Evolutionary conservation across 306 rosid genomes (phyloP).

Genomic region (Rosa rugosa): DNA sequence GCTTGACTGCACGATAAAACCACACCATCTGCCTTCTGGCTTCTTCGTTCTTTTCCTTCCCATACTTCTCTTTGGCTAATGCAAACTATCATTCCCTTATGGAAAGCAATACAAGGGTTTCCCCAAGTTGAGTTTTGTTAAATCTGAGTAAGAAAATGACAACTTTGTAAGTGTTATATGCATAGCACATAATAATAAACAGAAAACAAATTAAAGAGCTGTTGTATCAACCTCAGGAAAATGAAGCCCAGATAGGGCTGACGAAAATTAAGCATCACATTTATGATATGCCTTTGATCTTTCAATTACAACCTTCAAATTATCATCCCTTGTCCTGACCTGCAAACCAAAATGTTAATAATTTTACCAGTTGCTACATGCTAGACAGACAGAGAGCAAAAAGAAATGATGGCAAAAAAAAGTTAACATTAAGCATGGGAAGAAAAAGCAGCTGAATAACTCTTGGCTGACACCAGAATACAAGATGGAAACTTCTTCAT

Average conservation of each 20-base stretch:
- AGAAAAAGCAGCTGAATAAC: not conserved
- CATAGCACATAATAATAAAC: not conserved
- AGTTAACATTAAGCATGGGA: not conserved
- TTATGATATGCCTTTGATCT: constrained; percentile 60
- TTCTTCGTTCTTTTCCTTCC: not conserved
- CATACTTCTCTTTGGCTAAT: not conserved
- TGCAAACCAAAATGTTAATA: constrained; percentile 30
- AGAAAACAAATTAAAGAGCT: not conserved
- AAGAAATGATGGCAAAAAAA: not conserved
- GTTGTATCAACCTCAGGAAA: not conserved
- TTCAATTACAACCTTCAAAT: constrained; percentile 52
- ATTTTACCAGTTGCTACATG: constrained; percentile 12
- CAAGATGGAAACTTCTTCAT: not conserved
- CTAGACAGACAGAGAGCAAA: constrained; percentile 8
- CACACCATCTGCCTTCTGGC: constrained; percentile 14
- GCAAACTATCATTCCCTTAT: not conserved
- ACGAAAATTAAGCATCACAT: constrained; percentile 33
- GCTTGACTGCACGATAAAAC: not conserved
- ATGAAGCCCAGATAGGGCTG: not conserved
- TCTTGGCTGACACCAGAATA: not conserved
- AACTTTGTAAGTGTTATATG: not conserved
- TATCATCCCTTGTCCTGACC: constrained; percentile 63
- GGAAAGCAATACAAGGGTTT: constrained; percentile 12
- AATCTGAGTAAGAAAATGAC: constrained; percentile 1
- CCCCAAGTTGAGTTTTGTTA: not conserved